Evolutionary conservation across 2,329 filamentous ascomycete species (phyloP).

Genomic region (Geosmithia flava): DNA sequence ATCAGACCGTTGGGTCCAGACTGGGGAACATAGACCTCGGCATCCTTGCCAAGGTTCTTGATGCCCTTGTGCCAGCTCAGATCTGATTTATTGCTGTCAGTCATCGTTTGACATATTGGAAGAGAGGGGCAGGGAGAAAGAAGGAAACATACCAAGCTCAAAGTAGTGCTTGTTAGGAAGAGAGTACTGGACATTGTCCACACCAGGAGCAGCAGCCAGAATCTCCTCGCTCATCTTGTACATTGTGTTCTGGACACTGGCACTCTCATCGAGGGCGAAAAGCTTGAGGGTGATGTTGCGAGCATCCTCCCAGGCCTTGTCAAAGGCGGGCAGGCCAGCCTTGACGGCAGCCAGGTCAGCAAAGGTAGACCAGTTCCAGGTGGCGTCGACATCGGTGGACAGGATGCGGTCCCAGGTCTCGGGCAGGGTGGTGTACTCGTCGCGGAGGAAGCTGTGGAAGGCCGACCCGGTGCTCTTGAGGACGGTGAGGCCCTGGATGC

Average conservation of each 20-base stretch:
- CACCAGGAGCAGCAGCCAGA: conserved; percentile 58
- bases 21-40: conserved; percentile 91
- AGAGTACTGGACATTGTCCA: conserved; percentile 65
- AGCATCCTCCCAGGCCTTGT: conserved; percentile 67
- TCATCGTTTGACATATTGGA: neutral
- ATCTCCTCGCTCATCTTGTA: conserved; percentile 96
- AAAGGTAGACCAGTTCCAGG: conserved; percentile 77
- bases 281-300: conserved; percentile 77
- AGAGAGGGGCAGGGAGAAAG: neutral
- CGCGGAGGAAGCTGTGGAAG: conserved; percentile 87
- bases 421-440: conserved; percentile 82
- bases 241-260: conserved; percentile 95
- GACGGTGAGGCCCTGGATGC: conserved; percentile 71
- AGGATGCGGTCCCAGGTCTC: conserved; percentile 95
- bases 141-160: conserved; percentile 60
- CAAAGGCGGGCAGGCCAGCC: conserved; percentile 53
- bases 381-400: conserved; percentile 80
- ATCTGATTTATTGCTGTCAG: conserved; percentile 36
- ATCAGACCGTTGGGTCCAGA: conserved; percentile 91
- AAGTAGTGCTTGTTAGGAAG: conserved; percentile 99
- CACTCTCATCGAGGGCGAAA: conserved; percentile 82
- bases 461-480: conserved; percentile 94
- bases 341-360: conserved; percentile 53
- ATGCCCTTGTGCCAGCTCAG: conserved; percentile 92
- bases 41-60: conserved; percentile 91